Evolutionary conservation across 495 filamentous ascomycete genomes (phyloP).

Genomic region (Mytilinidion resinicola): DNA sequence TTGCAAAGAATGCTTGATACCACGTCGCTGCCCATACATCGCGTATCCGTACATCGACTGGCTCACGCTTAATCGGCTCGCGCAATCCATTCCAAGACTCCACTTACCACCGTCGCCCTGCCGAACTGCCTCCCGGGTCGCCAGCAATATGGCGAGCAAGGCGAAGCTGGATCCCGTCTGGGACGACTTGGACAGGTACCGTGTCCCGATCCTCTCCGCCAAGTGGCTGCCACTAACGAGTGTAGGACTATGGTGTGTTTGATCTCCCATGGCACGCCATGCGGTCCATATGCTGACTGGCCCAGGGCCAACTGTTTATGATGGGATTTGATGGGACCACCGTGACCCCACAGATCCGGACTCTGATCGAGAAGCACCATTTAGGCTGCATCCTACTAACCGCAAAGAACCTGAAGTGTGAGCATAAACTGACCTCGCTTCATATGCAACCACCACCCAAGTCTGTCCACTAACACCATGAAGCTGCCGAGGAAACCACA

Average conservation of each 20-base stretch:
- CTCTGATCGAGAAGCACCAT: slow-evolving; percentile 78
- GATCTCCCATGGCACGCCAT: neutral
- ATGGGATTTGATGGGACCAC: slow-evolving; percentile 92
- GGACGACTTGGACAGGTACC: slow-evolving; percentile 53
- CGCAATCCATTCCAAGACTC: neutral
- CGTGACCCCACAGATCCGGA: slow-evolving; percentile 76
- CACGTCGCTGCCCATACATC: neutral
- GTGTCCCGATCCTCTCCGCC: slow-evolving; percentile 8
- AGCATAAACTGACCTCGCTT: slow-evolving; percentile 2
- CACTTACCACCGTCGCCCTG: neutral
- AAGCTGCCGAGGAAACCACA: slow-evolving; percentile 79
- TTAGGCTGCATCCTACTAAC: slow-evolving; percentile 77
- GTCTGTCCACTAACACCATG: neutral
- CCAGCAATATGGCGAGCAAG: slow-evolving; percentile 29
- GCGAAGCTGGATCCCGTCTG: slow-evolving; percentile 60
- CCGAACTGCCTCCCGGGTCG: neutral
- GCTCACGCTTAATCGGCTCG: neutral
- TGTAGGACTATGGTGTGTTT: slow-evolving; percentile 29
- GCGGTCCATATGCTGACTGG: neutral
- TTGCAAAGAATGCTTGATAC: slow-evolving; percentile 3
- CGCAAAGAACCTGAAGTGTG: slow-evolving; percentile 89
- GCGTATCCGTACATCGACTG: neutral
- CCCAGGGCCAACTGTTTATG: slow-evolving; percentile 77
- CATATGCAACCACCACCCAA: slow-evolving; percentile 4
- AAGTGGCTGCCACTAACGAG: slow-evolving; percentile 16